Base-by-base conservation (phyloP, 257 asterid genomes). In the Buddleja alternifolia region DNA sequence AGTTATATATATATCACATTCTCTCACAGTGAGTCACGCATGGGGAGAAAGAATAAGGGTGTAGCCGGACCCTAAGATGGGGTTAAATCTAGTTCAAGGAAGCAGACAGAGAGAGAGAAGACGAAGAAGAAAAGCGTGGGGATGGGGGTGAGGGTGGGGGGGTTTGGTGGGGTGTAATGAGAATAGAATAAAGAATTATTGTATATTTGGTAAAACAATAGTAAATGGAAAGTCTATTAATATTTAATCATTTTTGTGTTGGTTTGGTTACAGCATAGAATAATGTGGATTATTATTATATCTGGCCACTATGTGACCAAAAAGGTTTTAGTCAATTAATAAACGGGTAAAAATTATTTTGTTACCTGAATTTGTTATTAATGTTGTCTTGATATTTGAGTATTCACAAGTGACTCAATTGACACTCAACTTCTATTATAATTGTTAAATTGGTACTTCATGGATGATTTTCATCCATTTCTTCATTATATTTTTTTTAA, bases 41-140 rank as follows among this genome's bases (percentile, higher is more conserved):
- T 15, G 9, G 19, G 60, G 70, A 60, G 50, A 66, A 66, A 64
- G 57, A 67, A 56, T 53, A 25, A 40, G 70, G 61, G 36, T 45
- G 54, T 52, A 51, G 61, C 71, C 63, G 69, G 60, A 62, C 66
- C 37, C 47, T 2, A 34, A 15, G 19, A 51, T 44, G 74, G 73
- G 64, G 66, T 73, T 62, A 16, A 73, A 78, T 77, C 74, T 47
- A 53, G 76, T 42, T 57, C 10, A 63, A 75, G 59, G 65, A 63
- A 72, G 48, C 68, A 16, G 65, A 45, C 10, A 51, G 70, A 56
- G 72, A 67, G 80, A 40, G 70, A 36, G 21, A 66, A 55, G 60
- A 62, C n/a, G 69, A 48, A 54, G 47, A 55, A 50, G 67, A 74
- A 58, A 44, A 1, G 61, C 6, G 56, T 29, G 15, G 53, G 60